phyloP scores from a whole-genome alignment of 352 stramenopile species.

The Globisporangium rhizosaccharum region DNA sequence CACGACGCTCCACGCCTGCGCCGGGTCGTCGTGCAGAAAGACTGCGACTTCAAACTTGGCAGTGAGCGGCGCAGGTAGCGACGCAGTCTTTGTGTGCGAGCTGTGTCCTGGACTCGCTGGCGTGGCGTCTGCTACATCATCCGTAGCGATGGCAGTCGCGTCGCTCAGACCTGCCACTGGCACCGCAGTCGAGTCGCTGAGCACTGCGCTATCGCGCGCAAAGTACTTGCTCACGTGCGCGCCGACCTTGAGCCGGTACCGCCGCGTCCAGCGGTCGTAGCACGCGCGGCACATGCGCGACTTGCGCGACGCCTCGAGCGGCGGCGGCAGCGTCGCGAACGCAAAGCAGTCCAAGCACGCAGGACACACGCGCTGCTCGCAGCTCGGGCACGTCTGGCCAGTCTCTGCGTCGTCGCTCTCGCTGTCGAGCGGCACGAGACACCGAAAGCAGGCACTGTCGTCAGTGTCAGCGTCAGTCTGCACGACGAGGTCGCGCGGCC shows the following conservation, averaged over 20 bases:
- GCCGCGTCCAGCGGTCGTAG: slow-evolving; percentile 53
- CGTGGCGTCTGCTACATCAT: background rate
- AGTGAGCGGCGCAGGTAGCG: slow-evolving; percentile 4
- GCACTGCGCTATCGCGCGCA: slow-evolving; percentile 25
- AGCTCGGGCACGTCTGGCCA: slow-evolving; percentile 33
- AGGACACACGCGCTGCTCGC: slow-evolving; percentile 56
- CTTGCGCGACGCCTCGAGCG: slow-evolving; percentile 55
- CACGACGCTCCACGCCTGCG: slow-evolving; percentile 60
- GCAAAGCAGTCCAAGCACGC: slow-evolving; percentile 51
- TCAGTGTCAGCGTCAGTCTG: slow-evolving; percentile 35
- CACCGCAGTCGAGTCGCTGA: slow-evolving; percentile 11
- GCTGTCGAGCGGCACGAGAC: slow-evolving; percentile 29
- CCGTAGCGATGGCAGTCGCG: background rate
- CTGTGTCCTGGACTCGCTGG: too few species aligned
- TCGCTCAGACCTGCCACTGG: background rate
- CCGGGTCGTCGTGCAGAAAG: slow-evolving; percentile 44
- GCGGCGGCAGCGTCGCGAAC: slow-evolving; percentile 71
- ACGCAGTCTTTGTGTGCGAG: background rate
- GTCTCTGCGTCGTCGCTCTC: background rate
- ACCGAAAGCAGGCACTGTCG: slow-evolving; percentile 61
- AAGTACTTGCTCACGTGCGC: slow-evolving; percentile 72
- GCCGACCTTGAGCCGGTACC: slow-evolving; percentile 63
- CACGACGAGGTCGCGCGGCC: background rate
- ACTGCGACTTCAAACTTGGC: slow-evolving; percentile 52
- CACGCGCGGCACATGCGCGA: slow-evolving; percentile 59